phyloP scores from a whole-genome alignment of 768 basidiomycete species.

The Serendipita sp. region DNA sequence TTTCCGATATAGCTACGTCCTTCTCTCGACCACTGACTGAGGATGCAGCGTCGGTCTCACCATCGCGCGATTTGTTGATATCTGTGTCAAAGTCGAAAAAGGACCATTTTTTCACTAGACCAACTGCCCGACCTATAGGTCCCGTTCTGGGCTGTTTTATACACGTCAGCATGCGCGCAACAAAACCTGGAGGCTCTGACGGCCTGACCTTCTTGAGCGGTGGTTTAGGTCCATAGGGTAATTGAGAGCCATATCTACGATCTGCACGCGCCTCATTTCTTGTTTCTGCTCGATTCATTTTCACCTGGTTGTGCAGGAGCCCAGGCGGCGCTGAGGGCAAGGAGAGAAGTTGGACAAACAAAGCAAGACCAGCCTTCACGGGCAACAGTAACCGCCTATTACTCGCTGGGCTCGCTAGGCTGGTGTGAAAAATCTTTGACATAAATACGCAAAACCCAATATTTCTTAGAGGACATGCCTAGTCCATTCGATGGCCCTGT shows the following conservation, averaged over 20 bases:
- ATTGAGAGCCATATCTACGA: neutral
- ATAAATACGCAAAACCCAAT: neutral
- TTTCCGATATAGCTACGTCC: too few species aligned
- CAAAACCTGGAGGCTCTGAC: neutral
- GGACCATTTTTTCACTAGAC: neutral
- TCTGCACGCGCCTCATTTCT: neutral
- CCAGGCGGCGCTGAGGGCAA: slow-evolving; percentile 17
- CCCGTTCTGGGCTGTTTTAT: neutral
- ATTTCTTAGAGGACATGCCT: neutral
- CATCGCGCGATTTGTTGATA: too few species aligned
- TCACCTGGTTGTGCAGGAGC: neutral
- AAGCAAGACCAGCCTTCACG: too few species aligned
- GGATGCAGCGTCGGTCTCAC: too few species aligned
- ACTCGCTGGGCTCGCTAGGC: too few species aligned
- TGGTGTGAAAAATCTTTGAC: neutral
- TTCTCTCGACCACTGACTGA: too few species aligned
- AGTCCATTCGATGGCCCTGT: slow-evolving; percentile 2
- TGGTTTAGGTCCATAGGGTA: neutral
- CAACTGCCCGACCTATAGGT: neutral
- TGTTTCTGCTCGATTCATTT: neutral
- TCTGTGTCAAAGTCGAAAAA: neutral
- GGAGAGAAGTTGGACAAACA: slow-evolving; percentile 45
- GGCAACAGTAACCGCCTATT: too few species aligned
- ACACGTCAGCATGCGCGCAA: neutral
- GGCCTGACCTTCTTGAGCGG: neutral